These are phyloP conservation scores for Elongisporangium prolatum DNA, from an alignment of 352 stramenopile species.

Conservation along the genomic window DNA sequence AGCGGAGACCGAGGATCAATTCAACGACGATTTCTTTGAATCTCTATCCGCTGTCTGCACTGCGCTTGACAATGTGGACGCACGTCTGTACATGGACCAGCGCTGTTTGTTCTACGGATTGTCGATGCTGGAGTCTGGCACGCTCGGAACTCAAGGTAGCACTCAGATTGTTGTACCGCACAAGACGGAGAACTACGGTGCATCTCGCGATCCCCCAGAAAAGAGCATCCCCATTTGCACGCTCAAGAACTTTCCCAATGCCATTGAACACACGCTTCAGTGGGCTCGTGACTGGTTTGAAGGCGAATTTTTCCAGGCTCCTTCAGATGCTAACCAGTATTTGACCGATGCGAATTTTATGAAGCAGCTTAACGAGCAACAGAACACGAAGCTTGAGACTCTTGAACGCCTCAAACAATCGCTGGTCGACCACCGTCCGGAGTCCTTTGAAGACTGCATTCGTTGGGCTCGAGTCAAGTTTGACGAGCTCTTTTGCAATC, in stretches of 20 bases:
- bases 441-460: slow-evolving; percentile 97
- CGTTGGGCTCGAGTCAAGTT: slow-evolving; percentile 97
- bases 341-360: slow-evolving; percentile 82
- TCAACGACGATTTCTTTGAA: slow-evolving; percentile 98
- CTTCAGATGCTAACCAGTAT: slow-evolving; percentile 96
- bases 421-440: slow-evolving; percentile 89
- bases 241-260: slow-evolving; percentile 99
- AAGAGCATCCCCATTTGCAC: slow-evolving; percentile 99
- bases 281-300: slow-evolving; percentile 99
- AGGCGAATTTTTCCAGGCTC: slow-evolving; percentile 96
- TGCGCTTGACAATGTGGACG: slow-evolving; percentile 98
- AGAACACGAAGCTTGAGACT: slow-evolving; percentile 97
- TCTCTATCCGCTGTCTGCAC: slow-evolving; percentile 95
- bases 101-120: slow-evolving; percentile 96
- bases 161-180: slow-evolving; percentile 90
- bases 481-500: slow-evolving; percentile 97
- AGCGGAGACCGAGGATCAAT: slow-evolving; percentile 95
- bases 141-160: slow-evolving; percentile 98
- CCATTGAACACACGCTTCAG: slow-evolving; percentile 98
- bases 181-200: slow-evolving; percentile 96
- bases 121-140: slow-evolving; percentile 99
- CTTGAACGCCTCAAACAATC: slow-evolving; percentile 91
- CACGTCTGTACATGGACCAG: slow-evolving; percentile 97
- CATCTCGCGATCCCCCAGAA: slow-evolving; percentile 97
- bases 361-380: slow-evolving; percentile 93